Percentiles rank a stretch among this genome's conserved stretches.
Conservation (phyloP, 2,329 filamentous ascomycete species). For the Fusarium sp. region DNA sequence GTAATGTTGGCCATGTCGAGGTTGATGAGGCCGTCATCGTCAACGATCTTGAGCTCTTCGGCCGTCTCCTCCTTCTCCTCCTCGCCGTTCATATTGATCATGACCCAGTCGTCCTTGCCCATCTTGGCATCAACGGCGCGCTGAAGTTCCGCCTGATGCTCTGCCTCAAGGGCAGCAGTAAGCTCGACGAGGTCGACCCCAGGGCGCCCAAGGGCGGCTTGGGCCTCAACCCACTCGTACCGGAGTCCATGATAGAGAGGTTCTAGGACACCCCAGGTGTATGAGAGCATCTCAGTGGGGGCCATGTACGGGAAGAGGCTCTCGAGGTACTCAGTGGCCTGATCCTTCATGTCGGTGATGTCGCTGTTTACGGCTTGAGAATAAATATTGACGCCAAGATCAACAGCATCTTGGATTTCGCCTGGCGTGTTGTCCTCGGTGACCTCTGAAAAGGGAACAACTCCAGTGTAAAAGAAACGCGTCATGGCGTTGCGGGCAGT, state of each 20-base stretch:
- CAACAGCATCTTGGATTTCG: background rate
- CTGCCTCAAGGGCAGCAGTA: background rate
- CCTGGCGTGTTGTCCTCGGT: background rate
- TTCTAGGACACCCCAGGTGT: background rate
- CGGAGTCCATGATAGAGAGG: background rate
- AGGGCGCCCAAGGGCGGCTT: background rate
- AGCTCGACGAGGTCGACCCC: background rate
- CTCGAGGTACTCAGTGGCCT: background rate
- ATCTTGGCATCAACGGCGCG: background rate
- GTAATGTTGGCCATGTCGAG: background rate
- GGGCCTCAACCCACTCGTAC: background rate
- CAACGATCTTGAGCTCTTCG: background rate
- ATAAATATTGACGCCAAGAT: background rate
- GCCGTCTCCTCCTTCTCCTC: background rate
- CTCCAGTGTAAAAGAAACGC: constrained; percentile 1
- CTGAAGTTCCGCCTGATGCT: background rate
- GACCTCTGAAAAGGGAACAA: background rate
- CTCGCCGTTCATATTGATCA: background rate
- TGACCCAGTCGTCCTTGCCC: background rate
- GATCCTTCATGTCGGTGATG: background rate
- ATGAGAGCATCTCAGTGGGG: background rate
- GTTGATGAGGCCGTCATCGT: background rate
- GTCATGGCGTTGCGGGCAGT: background rate
- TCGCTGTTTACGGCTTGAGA: background rate
- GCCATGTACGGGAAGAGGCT: background rate